phyloP scores from a whole-genome alignment of 192 early-diverging fungal species.

The Piromyces sp. region DNA sequence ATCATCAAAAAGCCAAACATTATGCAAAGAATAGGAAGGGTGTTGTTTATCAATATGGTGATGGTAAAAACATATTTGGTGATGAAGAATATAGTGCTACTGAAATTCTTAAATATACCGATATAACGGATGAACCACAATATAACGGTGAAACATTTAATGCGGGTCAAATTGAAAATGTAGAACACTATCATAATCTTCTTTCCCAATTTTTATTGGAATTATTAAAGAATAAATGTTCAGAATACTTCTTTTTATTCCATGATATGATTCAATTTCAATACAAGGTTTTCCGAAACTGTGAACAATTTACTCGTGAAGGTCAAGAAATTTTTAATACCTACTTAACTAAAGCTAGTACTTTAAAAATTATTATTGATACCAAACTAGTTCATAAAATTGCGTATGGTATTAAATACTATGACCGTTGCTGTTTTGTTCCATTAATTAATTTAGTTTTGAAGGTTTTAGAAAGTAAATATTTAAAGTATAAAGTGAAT shows the following conservation, averaged over 20 bases:
- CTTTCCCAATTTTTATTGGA: not conserved
- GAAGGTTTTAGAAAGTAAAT: not conserved
- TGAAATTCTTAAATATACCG: not conserved
- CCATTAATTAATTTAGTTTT: not conserved
- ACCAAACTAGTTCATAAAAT: not conserved
- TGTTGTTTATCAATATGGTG: not conserved
- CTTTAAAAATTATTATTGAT: not conserved
- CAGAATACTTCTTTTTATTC: not conserved
- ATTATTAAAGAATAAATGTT: not conserved
- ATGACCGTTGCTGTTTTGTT: not conserved
- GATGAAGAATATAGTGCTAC: not conserved
- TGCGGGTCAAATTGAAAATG: not conserved
- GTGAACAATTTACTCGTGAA: not conserved
- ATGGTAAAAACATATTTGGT: not conserved
- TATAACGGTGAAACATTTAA: not conserved
- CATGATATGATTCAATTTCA: not conserved
- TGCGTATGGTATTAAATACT: not conserved
- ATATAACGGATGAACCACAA: not conserved
- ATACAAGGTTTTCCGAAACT: not conserved
- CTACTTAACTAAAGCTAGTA: not conserved
- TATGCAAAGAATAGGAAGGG: not conserved
- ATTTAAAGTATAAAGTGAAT: not conserved
- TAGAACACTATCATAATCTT: not conserved
- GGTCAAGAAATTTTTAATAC: not conserved
- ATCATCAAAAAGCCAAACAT: not conserved